Conservation (phyloP, 2,329 filamentous ascomycete genomes). For the Paecilomyces fulvus region DNA sequence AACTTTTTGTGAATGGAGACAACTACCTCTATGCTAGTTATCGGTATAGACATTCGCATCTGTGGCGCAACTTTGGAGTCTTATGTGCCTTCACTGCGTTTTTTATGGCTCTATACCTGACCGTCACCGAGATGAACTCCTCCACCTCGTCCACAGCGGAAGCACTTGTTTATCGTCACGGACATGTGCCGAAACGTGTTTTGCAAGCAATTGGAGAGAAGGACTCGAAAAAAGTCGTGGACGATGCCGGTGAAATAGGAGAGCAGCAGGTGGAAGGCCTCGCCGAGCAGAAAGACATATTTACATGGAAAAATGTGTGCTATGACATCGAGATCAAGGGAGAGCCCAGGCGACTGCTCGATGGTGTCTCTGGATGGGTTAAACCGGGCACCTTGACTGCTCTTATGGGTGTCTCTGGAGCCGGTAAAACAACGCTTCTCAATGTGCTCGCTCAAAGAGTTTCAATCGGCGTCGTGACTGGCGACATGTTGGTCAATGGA, state of each 20-base stretch:
- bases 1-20: constrained; percentile 50
- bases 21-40: constrained; percentile 51
- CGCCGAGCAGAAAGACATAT: constrained; percentile 31
- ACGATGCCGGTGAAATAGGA: constrained; percentile 5
- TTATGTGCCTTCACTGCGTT: constrained; percentile 55
- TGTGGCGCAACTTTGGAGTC: constrained; percentile 64
- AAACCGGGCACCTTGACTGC: constrained; percentile 49
- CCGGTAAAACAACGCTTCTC: constrained; percentile 55
- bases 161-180: constrained; percentile 57
- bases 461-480: constrained; percentile 55
- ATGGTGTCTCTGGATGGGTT: constrained; percentile 47
- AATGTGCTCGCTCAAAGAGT: constrained; percentile 51
- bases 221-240: constrained; percentile 5
- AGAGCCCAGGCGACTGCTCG: constrained; percentile 43
- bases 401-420: constrained; percentile 55
- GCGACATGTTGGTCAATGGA: constrained; percentile 59
- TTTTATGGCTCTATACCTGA: constrained; percentile 57
- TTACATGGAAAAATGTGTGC: constrained; percentile 47
- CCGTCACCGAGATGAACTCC: constrained; percentile 58
- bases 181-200: constrained; percentile 39
- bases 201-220: constrained; percentile 16
- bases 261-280: constrained; percentile 13
- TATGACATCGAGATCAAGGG: constrained; percentile 48
- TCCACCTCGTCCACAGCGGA: constrained; percentile 56
- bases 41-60: constrained; percentile 48